phyloP scores from a whole-genome alignment of 176 grass and related monocot species.

The Cocos nucifera region DNA sequence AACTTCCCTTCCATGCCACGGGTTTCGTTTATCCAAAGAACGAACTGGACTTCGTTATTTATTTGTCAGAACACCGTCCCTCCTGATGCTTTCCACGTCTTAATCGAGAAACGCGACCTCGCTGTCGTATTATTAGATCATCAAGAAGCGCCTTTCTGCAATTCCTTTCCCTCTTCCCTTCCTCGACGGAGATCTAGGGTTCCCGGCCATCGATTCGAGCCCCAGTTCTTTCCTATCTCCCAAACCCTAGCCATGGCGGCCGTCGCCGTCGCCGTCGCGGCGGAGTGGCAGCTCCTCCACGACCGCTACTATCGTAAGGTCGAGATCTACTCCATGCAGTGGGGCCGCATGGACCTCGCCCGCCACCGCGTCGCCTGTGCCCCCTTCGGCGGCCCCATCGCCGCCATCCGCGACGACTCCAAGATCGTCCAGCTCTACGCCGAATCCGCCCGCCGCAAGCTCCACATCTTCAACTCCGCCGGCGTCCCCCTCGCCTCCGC shows the following conservation, averaged over 20 bases:
- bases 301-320: conserved; percentile 83
- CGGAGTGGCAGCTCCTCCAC: conserved; percentile 92
- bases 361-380: conserved; percentile 62
- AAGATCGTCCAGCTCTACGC: conserved; percentile 94
- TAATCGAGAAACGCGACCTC: too few relatives aligned
- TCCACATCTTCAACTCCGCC: conserved; percentile 74
- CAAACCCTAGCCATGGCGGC: conserved; percentile 36
- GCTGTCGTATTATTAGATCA: not conserved
- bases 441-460: conserved; percentile 82
- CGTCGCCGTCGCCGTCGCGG: conserved; percentile 73
- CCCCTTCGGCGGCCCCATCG: conserved; percentile 75
- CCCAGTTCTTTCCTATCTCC: not conserved
- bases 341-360: conserved; percentile 82
- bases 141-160: too few relatives aligned
- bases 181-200: not conserved
- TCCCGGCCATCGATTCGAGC: not conserved
- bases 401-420: conserved; percentile 92
- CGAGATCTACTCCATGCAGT: conserved; percentile 39
- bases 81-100: too few relatives aligned
- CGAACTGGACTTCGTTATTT: too few relatives aligned
- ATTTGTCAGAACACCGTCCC: too few relatives aligned
- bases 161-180: too few relatives aligned
- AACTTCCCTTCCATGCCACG: too few relatives aligned
- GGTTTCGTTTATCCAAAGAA: too few relatives aligned
- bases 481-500: conserved; percentile 57